Base-by-base conservation (phyloP, 1,139 yeast species). In the Saccharomycopsis phalli region DNA sequence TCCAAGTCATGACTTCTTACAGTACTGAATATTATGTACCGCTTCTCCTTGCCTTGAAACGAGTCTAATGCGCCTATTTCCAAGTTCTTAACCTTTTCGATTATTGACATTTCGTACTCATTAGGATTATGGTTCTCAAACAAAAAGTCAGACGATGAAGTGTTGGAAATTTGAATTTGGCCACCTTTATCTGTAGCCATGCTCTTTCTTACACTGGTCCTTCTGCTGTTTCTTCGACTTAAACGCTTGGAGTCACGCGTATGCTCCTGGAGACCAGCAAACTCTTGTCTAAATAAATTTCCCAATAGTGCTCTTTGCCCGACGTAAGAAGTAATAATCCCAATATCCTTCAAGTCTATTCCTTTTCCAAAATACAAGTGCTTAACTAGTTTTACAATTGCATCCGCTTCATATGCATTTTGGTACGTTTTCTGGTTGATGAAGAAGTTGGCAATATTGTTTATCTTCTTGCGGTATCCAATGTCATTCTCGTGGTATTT, bases 51-150 rank as follows among this genome's bases (percentile, higher is more conserved):
- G 16, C 44, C 46, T 18, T 37, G 42, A 31, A 43, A 45, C 16
- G 47, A 37, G 16, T 43, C 44, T 6, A 44, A 14, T 2, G 42
- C 28, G 6, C 48, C 48, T 30, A 45, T 43, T 20, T 45, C 47
- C 14, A 45, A 21, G 14, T 26, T 20, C 22, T 35, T 40, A 13
- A 40, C 40, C 26, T 31, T 37, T 10, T 37, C 41, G 17, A 36
- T 40, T 6, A 27, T 34, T 3, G 40, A 40, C 21, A 36, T 22
- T 28, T 45, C 48, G 19, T 19, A 34, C 32, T 45, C 48, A 26
- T 34, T 31, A 4, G 43, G 42, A 37, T 45, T 37, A 22, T 45
- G 46, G 28, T 43, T 38, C 27, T 45, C 48, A 34, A 45, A 45
- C 18, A 45, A 28, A 17, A 45, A 40, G 16, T 43, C 48, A 19